Evolutionary conservation across 2,329 filamentous ascomycete genomes (phyloP).

Genomic region (Aspergillus brunneoviolaceus): DNA sequence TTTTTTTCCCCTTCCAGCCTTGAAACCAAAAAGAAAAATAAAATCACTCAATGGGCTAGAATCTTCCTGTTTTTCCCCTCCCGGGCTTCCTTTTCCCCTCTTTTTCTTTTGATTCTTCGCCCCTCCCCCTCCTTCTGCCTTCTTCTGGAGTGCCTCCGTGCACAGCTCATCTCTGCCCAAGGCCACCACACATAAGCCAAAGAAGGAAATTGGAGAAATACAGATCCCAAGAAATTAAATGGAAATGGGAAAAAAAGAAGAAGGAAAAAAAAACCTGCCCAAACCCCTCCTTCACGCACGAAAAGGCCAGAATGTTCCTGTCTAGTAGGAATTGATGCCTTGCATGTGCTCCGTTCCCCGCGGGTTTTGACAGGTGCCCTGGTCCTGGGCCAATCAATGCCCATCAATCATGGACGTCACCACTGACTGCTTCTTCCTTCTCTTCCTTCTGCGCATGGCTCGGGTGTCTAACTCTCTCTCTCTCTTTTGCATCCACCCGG

Average conservation of each 20-base stretch:
- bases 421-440: constrained; percentile 11
- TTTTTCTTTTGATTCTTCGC: background rate
- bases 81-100: background rate
- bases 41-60: background rate
- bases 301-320: constrained; percentile 22
- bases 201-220: background rate
- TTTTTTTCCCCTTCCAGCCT: background rate
- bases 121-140: background rate
- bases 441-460: constrained; percentile 11
- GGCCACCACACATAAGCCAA: background rate
- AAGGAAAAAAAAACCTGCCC: background rate
- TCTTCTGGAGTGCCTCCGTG: background rate
- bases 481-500: constrained; percentile 1
- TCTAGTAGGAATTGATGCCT: background rate
- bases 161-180: background rate
- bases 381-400: constrained; percentile 21
- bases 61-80: background rate
- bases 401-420: constrained; percentile 19
- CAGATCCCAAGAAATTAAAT: background rate
- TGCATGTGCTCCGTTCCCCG: constrained; percentile 10
- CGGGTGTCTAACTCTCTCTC: constrained; percentile 14
- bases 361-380: constrained; percentile 6
- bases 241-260: background rate
- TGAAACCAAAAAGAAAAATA: background rate
- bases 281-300: constrained; percentile 1